phyloP scores from a whole-genome alignment of 805 yeast species.

The Helenozyma baotianmanensis region DNA sequence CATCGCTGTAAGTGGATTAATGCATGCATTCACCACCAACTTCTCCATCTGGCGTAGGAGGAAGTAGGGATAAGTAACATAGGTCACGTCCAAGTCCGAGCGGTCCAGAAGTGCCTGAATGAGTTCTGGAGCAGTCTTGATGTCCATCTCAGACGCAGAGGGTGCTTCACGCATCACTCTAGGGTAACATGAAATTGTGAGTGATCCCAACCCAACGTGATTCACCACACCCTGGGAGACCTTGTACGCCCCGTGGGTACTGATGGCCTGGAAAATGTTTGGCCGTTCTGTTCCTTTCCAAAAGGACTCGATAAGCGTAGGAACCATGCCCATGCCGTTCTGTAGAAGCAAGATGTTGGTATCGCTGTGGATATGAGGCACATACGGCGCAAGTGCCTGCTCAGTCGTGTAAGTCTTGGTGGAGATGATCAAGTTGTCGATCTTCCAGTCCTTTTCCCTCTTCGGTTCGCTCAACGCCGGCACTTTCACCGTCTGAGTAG shows the following conservation, averaged over 20 bases:
- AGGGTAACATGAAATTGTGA: constrained; percentile 60
- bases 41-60: constrained; percentile 64
- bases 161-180: constrained; percentile 37
- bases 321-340: constrained; percentile 77
- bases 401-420: constrained; percentile 78
- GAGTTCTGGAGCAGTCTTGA: constrained; percentile 2
- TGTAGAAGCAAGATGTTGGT: constrained; percentile 70
- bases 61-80: constrained; percentile 39
- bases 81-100: constrained; percentile 21
- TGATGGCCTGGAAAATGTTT: constrained; percentile 64
- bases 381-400: constrained; percentile 53
- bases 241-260: constrained; percentile 78
- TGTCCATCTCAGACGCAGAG: background rate
- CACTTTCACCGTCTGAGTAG: constrained; percentile 21
- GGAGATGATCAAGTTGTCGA: constrained; percentile 62
- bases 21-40: constrained; percentile 73
- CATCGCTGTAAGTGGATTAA: constrained; percentile 79
- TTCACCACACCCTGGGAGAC: constrained; percentile 24
- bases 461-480: constrained; percentile 15
- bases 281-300: too few relatives aligned
- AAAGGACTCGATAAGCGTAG: constrained; percentile 41
- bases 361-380: constrained; percentile 41
- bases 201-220: constrained; percentile 71
- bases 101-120: constrained; percentile 21
- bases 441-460: constrained; percentile 14